Evolutionary conservation across 129 eudicot species (phyloP).

Genomic region (Chrysanthemum makinoi): DNA sequence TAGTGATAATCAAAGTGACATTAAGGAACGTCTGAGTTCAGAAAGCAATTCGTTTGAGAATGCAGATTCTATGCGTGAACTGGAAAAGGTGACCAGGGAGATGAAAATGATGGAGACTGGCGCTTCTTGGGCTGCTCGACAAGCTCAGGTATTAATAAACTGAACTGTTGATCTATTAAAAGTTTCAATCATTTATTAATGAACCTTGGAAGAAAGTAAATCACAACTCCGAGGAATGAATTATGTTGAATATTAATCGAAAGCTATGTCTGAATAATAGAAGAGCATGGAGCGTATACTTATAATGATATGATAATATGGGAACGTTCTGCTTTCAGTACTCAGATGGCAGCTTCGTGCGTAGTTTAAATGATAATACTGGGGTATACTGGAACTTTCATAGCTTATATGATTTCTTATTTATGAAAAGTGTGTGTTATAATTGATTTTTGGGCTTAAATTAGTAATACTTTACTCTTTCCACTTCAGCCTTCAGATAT

Average conservation of each 20-base stretch:
- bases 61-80: slow-evolving; percentile 42
- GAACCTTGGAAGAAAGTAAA: slow-evolving; percentile 11
- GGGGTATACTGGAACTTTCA: not conserved
- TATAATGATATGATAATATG: not conserved
- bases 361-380: not conserved
- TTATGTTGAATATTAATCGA: slow-evolving; percentile 4
- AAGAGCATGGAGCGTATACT: slow-evolving; percentile 18
- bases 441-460: not conserved
- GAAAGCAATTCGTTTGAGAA: slow-evolving; percentile 29
- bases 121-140: slow-evolving; percentile 84
- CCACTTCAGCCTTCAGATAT: not conserved
- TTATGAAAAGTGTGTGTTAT: slow-evolving; percentile 10
- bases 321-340: not conserved
- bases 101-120: slow-evolving; percentile 97
- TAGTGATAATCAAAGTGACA: slow-evolving; percentile 30
- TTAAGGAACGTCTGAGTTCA: slow-evolving; percentile 27
- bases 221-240: slow-evolving; percentile 1
- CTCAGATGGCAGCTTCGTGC: not conserved
- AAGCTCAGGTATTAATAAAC: slow-evolving; percentile 58
- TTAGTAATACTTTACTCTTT: slow-evolving; percentile 7
- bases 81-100: slow-evolving; percentile 75
- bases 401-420: not conserved
- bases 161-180: not conserved
- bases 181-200: slow-evolving; percentile 2
- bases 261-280: not conserved